Evolutionary conservation across 257 asterid species (phyloP).

Genomic region (Scutellaria barbata): DNA sequence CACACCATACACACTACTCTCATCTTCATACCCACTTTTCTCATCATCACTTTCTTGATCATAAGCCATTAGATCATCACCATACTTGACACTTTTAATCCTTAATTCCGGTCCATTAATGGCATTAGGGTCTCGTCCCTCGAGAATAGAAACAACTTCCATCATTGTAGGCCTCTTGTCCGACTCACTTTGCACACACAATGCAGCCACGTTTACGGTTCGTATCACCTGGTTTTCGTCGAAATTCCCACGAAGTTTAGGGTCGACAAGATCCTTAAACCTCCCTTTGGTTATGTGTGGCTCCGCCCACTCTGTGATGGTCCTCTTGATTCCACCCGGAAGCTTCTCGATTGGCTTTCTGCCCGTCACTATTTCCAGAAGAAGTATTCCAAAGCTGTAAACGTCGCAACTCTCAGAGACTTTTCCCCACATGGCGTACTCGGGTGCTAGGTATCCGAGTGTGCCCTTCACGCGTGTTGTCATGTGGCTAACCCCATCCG

Average conservation of each 20-base stretch:
- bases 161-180: conserved; percentile 78
- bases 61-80: conserved; percentile 67
- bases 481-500: conserved; percentile 94
- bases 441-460: conserved; percentile 80
- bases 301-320: conserved; percentile 88
- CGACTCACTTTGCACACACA: conserved; percentile 75
- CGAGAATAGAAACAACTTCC: conserved; percentile 65
- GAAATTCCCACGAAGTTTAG: conserved; percentile 60
- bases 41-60: conserved; percentile 63
- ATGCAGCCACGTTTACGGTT: conserved; percentile 59
- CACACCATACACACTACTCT: conserved; percentile 77
- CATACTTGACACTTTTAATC: conserved; percentile 65
- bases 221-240: conserved; percentile 59
- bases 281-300: conserved; percentile 57
- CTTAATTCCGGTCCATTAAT: conserved; percentile 31
- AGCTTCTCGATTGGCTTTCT: conserved; percentile 82
- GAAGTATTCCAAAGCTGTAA: conserved; percentile 73
- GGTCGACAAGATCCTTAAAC: conserved; percentile 70
- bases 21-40: conserved; percentile 43
- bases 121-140: conserved; percentile 43
- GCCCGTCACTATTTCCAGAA: conserved; percentile 69
- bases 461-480: conserved; percentile 89
- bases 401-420: conserved; percentile 87
- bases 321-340: conserved; percentile 74
- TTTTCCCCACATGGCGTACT: conserved; percentile 93